These are phyloP conservation scores for Heterobasidion occidentale DNA, from an alignment of 1,284 basidiomycete genomes.

Conservation along the genomic window DNA sequence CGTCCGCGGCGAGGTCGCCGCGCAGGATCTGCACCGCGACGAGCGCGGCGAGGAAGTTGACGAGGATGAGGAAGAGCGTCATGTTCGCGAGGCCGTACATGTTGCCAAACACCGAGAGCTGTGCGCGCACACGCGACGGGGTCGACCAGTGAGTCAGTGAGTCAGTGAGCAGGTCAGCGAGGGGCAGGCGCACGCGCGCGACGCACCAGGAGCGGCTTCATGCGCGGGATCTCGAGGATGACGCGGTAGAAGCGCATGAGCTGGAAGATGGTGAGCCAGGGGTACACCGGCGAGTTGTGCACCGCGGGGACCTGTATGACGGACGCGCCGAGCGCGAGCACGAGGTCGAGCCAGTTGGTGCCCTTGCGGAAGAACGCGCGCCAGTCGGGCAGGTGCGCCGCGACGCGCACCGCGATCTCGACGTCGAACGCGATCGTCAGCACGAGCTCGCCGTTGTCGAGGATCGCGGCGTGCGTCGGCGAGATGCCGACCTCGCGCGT, in stretches of 20 bases:
- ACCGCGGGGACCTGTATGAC: slow-evolving; percentile 87
- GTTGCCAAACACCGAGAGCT: slow-evolving; percentile 89
- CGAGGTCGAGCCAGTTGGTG: slow-evolving; percentile 74
- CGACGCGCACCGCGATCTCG: slow-evolving; percentile 79
- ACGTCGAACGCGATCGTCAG: slow-evolving; percentile 84
- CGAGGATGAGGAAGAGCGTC: slow-evolving; percentile 85
- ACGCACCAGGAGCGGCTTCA: slow-evolving; percentile 71
- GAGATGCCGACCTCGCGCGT: slow-evolving; percentile 58
- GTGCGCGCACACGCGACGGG: neutral
- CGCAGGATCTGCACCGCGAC: slow-evolving; percentile 72
- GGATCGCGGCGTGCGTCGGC: slow-evolving; percentile 33
- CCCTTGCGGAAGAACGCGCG: slow-evolving; percentile 64
- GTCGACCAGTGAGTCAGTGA: neutral
- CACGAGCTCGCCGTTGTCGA: slow-evolving; percentile 67
- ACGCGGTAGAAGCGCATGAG: slow-evolving; percentile 90
- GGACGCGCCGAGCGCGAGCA: slow-evolving; percentile 75
- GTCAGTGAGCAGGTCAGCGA: slow-evolving; percentile 2
- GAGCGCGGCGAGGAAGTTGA: slow-evolving; percentile 85
- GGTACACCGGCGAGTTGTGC: slow-evolving; percentile 57
- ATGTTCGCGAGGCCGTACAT: slow-evolving; percentile 91
- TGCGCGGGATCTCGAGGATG: slow-evolving; percentile 82
- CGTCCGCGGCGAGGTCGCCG: slow-evolving; percentile 61
- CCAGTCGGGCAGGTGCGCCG: slow-evolving; percentile 78
- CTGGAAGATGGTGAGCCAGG: slow-evolving; percentile 92
- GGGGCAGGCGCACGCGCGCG: slow-evolving; percentile 2